Conservation (phyloP, 768 basidiomycete species). For the Hydnum rufescens region DNA sequence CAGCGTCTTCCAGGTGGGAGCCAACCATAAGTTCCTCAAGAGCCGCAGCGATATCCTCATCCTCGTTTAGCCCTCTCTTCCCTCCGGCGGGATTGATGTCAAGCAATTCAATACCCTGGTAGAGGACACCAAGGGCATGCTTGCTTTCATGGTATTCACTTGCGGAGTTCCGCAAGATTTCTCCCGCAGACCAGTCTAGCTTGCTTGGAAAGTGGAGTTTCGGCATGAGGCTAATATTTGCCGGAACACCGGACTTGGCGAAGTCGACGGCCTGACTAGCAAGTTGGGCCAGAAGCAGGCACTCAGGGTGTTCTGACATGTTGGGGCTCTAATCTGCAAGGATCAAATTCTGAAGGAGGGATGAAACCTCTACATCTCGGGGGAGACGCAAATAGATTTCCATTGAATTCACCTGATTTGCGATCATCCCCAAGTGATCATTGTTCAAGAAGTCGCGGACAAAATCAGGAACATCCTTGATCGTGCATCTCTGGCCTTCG, state of each 20-base stretch:
- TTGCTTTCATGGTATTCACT: constrained; percentile 29
- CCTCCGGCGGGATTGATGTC: constrained; percentile 14
- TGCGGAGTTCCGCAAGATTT: background rate
- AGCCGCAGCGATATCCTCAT: too few relatives aligned
- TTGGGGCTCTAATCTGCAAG: constrained; percentile 43
- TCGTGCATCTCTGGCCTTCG: too few relatives aligned
- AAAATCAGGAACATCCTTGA: constrained; percentile 48
- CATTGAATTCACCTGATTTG: constrained; percentile 28
- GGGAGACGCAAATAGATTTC: background rate
- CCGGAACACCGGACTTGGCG: constrained; percentile 11
- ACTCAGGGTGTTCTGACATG: constrained; percentile 30
- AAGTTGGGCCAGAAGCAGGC: constrained; percentile 31
- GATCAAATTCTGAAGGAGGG: constrained; percentile 19
- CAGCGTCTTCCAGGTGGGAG: too few relatives aligned
- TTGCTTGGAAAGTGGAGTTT: background rate
- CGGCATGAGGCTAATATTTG: constrained; percentile 2
- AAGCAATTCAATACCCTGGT: constrained; percentile 38
- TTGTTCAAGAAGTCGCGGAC: constrained; percentile 48
- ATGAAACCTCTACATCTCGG: constrained; percentile 3
- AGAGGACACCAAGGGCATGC: constrained; percentile 40
- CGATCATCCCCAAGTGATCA: constrained; percentile 46
- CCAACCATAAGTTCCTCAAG: too few relatives aligned
- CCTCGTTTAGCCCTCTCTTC: background rate
- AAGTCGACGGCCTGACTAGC: constrained; percentile 19
- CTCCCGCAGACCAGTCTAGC: constrained; percentile 9